Conservation (phyloP, 176 grass and related monocot species). For the Zizania latifolia region DNA sequence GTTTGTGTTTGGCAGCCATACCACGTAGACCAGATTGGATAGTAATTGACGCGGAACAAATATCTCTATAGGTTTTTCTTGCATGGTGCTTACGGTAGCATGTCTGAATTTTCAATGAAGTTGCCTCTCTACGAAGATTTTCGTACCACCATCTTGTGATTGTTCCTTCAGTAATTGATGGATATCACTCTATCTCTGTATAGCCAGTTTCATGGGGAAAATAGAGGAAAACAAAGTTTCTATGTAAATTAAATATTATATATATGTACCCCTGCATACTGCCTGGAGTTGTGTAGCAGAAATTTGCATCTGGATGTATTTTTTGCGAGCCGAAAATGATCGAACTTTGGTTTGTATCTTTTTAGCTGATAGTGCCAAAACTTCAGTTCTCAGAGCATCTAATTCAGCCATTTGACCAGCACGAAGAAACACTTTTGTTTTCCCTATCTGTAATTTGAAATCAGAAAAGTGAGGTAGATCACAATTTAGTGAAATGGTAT, state of each 20-base stretch:
- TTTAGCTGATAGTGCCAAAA: constrained; percentile 70
- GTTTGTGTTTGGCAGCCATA: constrained; percentile 56
- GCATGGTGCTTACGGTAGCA: constrained; percentile 52
- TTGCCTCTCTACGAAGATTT: constrained; percentile 58
- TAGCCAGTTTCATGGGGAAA: neutral
- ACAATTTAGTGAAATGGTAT: neutral
- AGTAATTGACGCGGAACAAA: constrained; percentile 48
- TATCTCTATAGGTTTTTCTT: constrained; percentile 52
- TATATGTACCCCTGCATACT: constrained; percentile 73
- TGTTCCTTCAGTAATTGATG: constrained; percentile 51
- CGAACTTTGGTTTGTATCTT: constrained; percentile 90
- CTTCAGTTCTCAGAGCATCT: constrained; percentile 91
- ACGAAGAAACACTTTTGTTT: constrained; percentile 90
- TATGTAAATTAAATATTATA: constrained; percentile 11
- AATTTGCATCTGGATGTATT: constrained; percentile 46
- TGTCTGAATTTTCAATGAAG: constrained; percentile 70
- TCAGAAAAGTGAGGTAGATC: constrained; percentile 22
- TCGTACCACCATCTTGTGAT: constrained; percentile 61
- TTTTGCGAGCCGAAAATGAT: constrained; percentile 51
- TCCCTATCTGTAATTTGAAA: constrained; percentile 70
- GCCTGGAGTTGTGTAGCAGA: constrained; percentile 58
- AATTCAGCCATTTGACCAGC: constrained; percentile 98
- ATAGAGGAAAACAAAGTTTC: neutral
- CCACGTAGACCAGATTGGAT: constrained; percentile 78
- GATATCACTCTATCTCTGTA: constrained; percentile 15